These are phyloP conservation scores for Amauroascus verrucosus DNA, from an alignment of 2,329 filamentous ascomycete genomes.

Conservation along the genomic window DNA sequence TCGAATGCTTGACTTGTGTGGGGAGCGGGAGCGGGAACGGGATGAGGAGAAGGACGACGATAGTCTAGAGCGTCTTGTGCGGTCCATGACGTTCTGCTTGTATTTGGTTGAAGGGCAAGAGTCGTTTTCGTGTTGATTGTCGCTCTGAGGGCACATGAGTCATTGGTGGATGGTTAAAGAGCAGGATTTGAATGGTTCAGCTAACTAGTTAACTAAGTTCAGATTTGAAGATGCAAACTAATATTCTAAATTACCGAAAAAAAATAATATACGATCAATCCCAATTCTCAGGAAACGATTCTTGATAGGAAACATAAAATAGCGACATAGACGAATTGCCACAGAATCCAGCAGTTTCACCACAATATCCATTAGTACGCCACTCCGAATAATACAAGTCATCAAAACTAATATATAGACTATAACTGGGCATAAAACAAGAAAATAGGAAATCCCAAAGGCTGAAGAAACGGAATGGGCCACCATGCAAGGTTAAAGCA, in stretches of 20 bases:
- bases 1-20: constrained; percentile 25
- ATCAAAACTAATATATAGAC: not conserved
- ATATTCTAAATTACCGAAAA: too few species aligned
- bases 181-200: too few species aligned
- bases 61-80: not conserved
- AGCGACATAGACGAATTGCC: too few species aligned
- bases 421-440: not conserved
- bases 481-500: not conserved
- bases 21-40: constrained; percentile 18
- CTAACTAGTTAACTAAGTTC: too few species aligned
- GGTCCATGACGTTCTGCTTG: not conserved
- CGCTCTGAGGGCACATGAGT: not conserved
- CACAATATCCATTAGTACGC: too few species aligned
- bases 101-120: not conserved
- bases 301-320: too few species aligned
- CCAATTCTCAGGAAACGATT: too few species aligned
- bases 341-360: too few species aligned
- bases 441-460: not conserved
- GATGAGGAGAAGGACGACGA: not conserved
- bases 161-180: too few species aligned
- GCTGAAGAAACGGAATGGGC: not conserved
- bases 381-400: not conserved
- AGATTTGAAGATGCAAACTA: too few species aligned
- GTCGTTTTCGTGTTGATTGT: not conserved
- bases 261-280: too few species aligned